Evolutionary conservation across 176 grass and related monocot genomes (phyloP), one percentile per base, ranked within the genome.

Genomic region (Carex myosuroides): DNA sequence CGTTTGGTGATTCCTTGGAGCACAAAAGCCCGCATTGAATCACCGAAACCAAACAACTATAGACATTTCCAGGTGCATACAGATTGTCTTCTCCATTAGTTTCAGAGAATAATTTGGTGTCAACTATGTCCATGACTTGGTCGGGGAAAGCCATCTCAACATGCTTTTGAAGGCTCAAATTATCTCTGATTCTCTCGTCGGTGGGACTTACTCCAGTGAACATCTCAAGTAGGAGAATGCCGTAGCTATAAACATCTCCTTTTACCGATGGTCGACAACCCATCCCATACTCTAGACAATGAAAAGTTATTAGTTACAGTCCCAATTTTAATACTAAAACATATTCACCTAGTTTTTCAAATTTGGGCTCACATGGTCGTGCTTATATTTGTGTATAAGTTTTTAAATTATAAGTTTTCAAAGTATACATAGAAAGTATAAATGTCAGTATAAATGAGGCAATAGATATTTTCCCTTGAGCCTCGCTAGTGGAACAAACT

Each of bases 211-310:
- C 33, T n/a, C 66, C 66, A 70, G 35, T 70, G 14, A 70, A 70
- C 33, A 70, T 70, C 35, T 70, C 66, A 8, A 48, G 44, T 2
- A 48, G 9, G 11, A 48, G 44, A 48, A 48, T 10, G 44, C 44
- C 44, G 8, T 48, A 70, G 61, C 89, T 88, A 60, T 91, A 88
- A 1, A 88, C 56, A 42, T 91, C 86, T 11, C 89, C 89, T 17
- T 64, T 32, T 8, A 81, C 35, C 8, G 86, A 88, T 79, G 83
- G 33, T 54, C 37, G 42, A 79, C 14, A 39, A 3, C 82, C 89
- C 67, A 83, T 87, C 17, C 89, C 89, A 56, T 86, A 91, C 17
- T 88, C 79, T 88, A 84, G 4, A 80, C 16, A 64, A 50, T 53
- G 3, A 33, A 13, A 59, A 81, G 6, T 21, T 60, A 48, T 22